Conservation (phyloP, 768 basidiomycete species). For the Pleurotus ostreatus region DNA sequence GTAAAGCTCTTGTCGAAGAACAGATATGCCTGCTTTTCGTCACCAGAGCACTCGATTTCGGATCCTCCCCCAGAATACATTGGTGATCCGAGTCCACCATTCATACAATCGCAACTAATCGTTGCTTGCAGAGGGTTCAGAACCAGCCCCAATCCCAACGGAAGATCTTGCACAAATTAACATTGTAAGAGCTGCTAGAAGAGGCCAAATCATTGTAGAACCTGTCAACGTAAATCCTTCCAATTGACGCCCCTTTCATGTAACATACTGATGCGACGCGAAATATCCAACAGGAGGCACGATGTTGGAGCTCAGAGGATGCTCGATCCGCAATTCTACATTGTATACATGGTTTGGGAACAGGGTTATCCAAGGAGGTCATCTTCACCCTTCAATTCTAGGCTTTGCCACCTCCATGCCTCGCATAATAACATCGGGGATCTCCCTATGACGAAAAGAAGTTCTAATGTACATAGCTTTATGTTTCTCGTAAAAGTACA, state of each 20-base stretch:
- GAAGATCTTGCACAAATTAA: constrained; percentile 13
- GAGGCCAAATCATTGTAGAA: constrained; percentile 6
- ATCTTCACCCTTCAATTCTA: constrained; percentile 25
- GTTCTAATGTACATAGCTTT: too few relatives aligned
- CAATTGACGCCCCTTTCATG: neutral
- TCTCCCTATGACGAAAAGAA: too few relatives aligned
- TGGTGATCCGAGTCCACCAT: neutral
- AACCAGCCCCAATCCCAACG: neutral
- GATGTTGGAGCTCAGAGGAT: constrained; percentile 24
- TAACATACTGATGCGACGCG: neutral
- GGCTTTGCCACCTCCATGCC: neutral
- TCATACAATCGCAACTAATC: neutral
- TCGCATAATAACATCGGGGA: too few relatives aligned
- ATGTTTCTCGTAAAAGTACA: too few relatives aligned
- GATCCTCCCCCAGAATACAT: constrained; percentile 19
- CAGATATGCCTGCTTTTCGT: constrained; percentile 67
- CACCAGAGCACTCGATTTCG: constrained; percentile 51
- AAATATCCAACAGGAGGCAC: constrained; percentile 14
- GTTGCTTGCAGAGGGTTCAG: neutral
- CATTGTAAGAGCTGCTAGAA: constrained; percentile 15
- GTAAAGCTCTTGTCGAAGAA: constrained; percentile 56
- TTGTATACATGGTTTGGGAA: constrained; percentile 43
- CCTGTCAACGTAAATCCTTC: constrained; percentile 11
- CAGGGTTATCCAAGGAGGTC: constrained; percentile 36
- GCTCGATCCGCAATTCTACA: constrained; percentile 29